Percentiles rank a stretch among this genome's conserved stretches.
phyloP scores from a whole-genome alignment of 2,329 filamentous ascomycete genomes.

The Aspergillus sp. region DNA sequence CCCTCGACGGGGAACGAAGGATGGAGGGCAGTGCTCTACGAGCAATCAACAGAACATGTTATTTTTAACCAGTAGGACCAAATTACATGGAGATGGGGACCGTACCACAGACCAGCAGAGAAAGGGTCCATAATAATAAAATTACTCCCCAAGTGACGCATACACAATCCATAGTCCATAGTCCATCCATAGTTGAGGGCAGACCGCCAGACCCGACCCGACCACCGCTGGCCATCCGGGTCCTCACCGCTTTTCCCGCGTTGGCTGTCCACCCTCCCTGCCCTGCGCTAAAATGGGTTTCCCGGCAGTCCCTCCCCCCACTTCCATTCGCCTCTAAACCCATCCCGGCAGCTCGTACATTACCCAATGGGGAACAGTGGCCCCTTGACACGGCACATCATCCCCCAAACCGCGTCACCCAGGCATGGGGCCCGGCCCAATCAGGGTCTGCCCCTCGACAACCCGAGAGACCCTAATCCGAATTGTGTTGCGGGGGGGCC shows the following conservation, averaged over 20 bases:
- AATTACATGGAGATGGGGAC: constrained; percentile 2
- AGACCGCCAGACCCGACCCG: not conserved
- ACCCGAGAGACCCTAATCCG: constrained; percentile 14
- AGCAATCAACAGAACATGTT: not conserved
- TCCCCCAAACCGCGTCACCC: constrained; percentile 24
- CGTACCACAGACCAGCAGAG: not conserved
- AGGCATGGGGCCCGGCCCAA: constrained; percentile 10
- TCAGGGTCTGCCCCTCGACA: not conserved
- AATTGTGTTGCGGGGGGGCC: constrained; percentile 17
- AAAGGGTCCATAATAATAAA: not conserved
- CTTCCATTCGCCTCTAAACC: constrained; percentile 11
- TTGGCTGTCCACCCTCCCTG: not conserved
- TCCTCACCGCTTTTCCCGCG: constrained; percentile 21
- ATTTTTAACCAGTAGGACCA: constrained; percentile 9
- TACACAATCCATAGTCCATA: too few species aligned
- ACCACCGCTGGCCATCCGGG: constrained; percentile 8
- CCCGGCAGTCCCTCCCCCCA: not conserved
- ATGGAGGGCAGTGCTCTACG: not conserved
- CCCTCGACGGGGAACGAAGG: not conserved
- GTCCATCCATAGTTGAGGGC: not conserved
- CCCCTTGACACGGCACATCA: constrained; percentile 22
- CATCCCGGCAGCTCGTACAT: constrained; percentile 17
- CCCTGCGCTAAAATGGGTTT: not conserved
- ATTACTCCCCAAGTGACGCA: not conserved
- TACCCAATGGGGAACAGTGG: constrained; percentile 13